These are phyloP conservation scores for Mortierella sp. DNA, from an alignment of 371 early-diverging fungal species.

Conservation along the genomic window DNA sequence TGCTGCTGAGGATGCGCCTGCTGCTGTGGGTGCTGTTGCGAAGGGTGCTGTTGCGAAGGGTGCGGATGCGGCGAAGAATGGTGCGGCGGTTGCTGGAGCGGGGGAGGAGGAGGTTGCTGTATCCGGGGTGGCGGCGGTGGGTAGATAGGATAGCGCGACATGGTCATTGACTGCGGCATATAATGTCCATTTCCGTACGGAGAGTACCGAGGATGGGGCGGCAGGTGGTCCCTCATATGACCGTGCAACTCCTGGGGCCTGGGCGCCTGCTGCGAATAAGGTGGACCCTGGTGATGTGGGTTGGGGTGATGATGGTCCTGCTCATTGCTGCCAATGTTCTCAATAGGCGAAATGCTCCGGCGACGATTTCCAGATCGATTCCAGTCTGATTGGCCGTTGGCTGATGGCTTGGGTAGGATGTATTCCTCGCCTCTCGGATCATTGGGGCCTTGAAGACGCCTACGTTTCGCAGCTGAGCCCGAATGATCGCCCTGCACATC, in stretches of 20 bases:
- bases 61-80: background rate
- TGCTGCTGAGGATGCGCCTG: slow-evolving; percentile 13
- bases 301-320: slow-evolving; percentile 20
- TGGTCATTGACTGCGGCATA: slow-evolving; percentile 38
- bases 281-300: slow-evolving; percentile 30
- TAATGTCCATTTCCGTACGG: slow-evolving; percentile 36
- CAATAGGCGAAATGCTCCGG: slow-evolving; percentile 45
- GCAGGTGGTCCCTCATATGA: slow-evolving; percentile 5
- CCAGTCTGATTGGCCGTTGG: slow-evolving; percentile 39
- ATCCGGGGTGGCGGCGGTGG: slow-evolving; percentile 32
- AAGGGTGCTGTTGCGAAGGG: slow-evolving; percentile 18
- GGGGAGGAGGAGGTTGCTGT: slow-evolving; percentile 15
- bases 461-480: slow-evolving; percentile 39
- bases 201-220: slow-evolving; percentile 21
- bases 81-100: slow-evolving; percentile 2
- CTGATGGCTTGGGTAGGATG: slow-evolving; percentile 21
- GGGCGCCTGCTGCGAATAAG: slow-evolving; percentile 20
- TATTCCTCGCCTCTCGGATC: slow-evolving; percentile 35
- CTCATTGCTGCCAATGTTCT: slow-evolving; percentile 25
- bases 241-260: slow-evolving; percentile 30
- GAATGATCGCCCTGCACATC: slow-evolving; percentile 39
- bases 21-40: slow-evolving; percentile 16
- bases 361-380: slow-evolving; percentile 22
- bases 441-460: slow-evolving; percentile 27
- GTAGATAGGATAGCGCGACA: slow-evolving; percentile 47